Evolutionary conservation across 2,329 filamentous ascomycete species (phyloP).

Genomic region (Penicillium sp.): DNA sequence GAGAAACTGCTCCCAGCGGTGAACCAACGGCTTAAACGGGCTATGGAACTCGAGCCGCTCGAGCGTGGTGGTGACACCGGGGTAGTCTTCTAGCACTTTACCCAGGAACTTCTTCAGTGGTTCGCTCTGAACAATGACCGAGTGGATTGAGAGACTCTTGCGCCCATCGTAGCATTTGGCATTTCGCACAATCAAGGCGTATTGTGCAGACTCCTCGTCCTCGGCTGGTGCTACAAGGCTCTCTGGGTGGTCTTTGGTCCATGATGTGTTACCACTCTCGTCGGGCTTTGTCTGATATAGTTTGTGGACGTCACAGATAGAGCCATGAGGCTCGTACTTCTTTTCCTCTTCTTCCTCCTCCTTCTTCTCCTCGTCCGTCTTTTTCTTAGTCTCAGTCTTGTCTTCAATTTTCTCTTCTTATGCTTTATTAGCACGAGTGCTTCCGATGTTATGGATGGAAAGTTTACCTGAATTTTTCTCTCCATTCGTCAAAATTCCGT

Average conservation of each 20-base stretch:
- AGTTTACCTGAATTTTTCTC: background rate
- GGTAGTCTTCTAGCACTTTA: conserved; percentile 58
- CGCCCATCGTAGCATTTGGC: conserved; percentile 58
- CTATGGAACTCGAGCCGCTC: conserved; percentile 61
- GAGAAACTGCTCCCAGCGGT: conserved; percentile 59
- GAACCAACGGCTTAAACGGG: conserved; percentile 65
- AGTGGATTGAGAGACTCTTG: conserved; percentile 62
- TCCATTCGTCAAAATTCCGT: background rate
- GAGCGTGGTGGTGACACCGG: conserved; percentile 60
- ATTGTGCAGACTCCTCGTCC: conserved; percentile 62
- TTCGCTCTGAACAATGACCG: conserved; percentile 64
- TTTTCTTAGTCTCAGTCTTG: background rate
- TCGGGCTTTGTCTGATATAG: conserved; percentile 55
- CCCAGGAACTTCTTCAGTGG: conserved; percentile 58
- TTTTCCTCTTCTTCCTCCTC: background rate
- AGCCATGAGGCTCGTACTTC: conserved; percentile 24
- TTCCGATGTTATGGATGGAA: background rate
- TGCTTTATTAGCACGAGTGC: background rate
- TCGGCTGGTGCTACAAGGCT: conserved; percentile 59
- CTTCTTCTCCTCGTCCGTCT: background rate
- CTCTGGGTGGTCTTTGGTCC: conserved; percentile 57
- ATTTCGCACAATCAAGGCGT: conserved; percentile 61
- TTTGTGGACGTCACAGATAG: conserved; percentile 45
- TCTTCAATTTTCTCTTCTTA: background rate
- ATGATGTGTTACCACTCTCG: conserved; percentile 52